Conservation (phyloP, 495 filamentous ascomycete species). For the Penicillium simplicissimum region DNA sequence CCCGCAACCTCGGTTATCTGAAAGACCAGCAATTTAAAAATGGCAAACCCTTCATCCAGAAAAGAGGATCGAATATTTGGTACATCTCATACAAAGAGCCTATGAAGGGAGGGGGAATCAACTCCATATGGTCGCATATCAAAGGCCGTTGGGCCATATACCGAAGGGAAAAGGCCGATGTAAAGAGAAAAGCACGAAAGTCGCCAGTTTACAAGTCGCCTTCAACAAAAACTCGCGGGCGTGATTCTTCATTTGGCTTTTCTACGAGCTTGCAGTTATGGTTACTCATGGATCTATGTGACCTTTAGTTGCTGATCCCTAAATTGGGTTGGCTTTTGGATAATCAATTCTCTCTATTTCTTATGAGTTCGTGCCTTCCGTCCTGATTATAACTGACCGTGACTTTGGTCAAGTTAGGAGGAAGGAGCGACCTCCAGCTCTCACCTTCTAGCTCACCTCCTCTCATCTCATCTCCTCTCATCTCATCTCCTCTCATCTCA, state of each 20-base stretch:
- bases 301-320: not conserved
- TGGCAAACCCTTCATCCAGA: not conserved
- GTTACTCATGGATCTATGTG: not conserved
- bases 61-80: not conserved
- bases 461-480: too few relatives aligned
- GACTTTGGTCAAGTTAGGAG: too few relatives aligned
- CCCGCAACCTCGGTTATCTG: constrained; percentile 13
- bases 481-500: too few relatives aligned
- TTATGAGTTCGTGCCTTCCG: too few relatives aligned
- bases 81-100: constrained; percentile 10
- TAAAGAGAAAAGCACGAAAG: not conserved
- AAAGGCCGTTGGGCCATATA: not conserved
- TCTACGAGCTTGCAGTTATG: not conserved
- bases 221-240: not conserved
- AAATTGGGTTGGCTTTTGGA: not conserved
- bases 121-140: not conserved
- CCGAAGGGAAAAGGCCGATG: not conserved
- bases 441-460: too few relatives aligned
- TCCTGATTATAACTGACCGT: too few relatives aligned
- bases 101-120: constrained; percentile 1
- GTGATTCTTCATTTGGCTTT: not conserved
- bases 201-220: not conserved
- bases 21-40: constrained; percentile 6
- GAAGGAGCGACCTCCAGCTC: too few relatives aligned
- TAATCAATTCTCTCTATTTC: too few relatives aligned